Evolutionary conservation across 1,139 yeast genomes (phyloP), one percentile per base, ranked within the genome.

Genomic region (Sugiyamaella pinicola): DNA sequence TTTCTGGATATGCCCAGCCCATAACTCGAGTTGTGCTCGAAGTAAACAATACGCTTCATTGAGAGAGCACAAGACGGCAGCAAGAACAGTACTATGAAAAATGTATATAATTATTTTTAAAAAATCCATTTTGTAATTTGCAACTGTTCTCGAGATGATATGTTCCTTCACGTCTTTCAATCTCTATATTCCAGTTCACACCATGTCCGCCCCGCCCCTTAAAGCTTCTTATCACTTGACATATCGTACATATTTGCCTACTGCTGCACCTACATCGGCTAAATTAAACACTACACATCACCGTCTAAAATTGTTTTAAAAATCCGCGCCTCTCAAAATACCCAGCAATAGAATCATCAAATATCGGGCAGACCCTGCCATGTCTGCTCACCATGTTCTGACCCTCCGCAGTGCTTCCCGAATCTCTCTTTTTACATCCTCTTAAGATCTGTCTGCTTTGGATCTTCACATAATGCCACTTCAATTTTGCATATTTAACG

Each of bases 381-480:
- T 31, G 35, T 31, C n/a, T n/a, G 13, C 17, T 13, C 17, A 31
- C 35, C 17, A 10, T 7, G 8, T 4, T 10, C 31, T 26, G 4
- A n/a, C n/a, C 35, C 35, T n/a, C 3, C 17, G 10, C 3, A n/a
- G 4, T n/a, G n/a, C 13, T 31, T n/a, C 34, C 12, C 4, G 8
- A 9, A 35, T 10, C 39, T 4, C 22, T 15, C 7, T 35, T 15
- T 18, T 10, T 40, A 15, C 44, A 13, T 18, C n/a, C 3, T 15
- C 34, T n/a, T n/a, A 13, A 22, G 37, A 28, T 17, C 22, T 15
- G 10, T 17, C 18, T 13, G 4, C 18, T 26, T 9, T 26, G 33
- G 44, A 42, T 42, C 46, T 42, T 42, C 46, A 31, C 46, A 42
- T 42, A 29, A 42, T 42, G 46, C 46, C 37, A 42, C 37, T 29